Percentiles rank a stretch among this genome's conserved stretches.
Evolutionary conservation across 2,329 filamentous ascomycete species (phyloP).

Genomic region (Fusarium torreyae): DNA sequence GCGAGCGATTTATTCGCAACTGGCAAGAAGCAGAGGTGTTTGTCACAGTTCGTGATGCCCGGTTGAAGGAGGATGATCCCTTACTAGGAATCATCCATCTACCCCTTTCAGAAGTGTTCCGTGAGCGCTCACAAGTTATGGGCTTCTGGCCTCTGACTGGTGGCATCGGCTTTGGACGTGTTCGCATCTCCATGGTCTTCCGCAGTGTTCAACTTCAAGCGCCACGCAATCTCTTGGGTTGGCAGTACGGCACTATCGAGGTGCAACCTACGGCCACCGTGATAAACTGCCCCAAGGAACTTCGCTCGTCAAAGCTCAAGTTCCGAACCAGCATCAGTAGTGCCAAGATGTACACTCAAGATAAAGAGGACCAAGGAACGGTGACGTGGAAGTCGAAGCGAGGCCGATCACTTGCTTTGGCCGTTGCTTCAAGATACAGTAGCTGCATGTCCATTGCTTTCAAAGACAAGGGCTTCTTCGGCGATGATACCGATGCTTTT

Average conservation of each 20-base stretch:
- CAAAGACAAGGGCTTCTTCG: constrained; percentile 58
- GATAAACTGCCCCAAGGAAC: constrained; percentile 62
- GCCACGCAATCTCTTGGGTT: constrained; percentile 72
- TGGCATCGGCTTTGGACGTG: constrained; percentile 79
- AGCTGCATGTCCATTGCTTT: constrained; percentile 71
- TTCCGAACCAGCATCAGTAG: constrained; percentile 70
- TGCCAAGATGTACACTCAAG: constrained; percentile 69
- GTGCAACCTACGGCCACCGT: constrained; percentile 66
- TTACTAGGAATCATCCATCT: constrained; percentile 80
- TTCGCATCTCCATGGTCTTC: constrained; percentile 80
- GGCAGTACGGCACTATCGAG: constrained; percentile 80
- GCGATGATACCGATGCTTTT: constrained; percentile 72
- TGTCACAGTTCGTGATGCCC: constrained; percentile 76
- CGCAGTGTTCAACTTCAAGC: constrained; percentile 76
- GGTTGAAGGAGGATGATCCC: constrained; percentile 78
- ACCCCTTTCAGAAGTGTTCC: constrained; percentile 73
- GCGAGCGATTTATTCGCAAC: constrained; percentile 79
- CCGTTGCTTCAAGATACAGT: constrained; percentile 72
- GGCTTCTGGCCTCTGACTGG: constrained; percentile 77
- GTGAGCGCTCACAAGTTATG: constrained; percentile 74
- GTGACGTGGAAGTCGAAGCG: constrained; percentile 68
- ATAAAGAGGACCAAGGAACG: constrained; percentile 54
- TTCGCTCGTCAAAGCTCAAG: constrained; percentile 69
- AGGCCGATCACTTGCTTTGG: constrained; percentile 61
- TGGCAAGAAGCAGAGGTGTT: constrained; percentile 78